A percentile compares a stretch with the other conserved stretches of the same genome.
Conservation (phyloP, 1,284 basidiomycete genomes). For the Crepidotus sp. region DNA sequence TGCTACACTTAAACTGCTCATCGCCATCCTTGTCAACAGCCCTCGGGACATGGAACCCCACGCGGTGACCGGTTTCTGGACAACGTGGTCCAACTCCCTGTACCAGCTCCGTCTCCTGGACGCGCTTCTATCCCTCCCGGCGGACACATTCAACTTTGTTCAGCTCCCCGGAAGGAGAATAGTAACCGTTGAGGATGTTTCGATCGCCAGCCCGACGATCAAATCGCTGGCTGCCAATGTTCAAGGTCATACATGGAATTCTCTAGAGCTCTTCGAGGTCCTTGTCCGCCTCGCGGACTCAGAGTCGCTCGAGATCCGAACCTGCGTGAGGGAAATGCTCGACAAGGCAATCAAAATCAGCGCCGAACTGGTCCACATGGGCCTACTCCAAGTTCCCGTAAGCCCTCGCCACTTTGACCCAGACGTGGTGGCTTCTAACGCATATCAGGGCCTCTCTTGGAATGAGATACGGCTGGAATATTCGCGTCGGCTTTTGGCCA, state of each 20-base stretch:
- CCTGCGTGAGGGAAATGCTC: conserved; percentile 78
- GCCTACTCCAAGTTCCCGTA: conserved; percentile 83
- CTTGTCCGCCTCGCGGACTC: conserved; percentile 69
- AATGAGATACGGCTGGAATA: conserved; percentile 82
- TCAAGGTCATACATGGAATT: conserved; percentile 91
- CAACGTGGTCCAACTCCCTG: conserved; percentile 75
- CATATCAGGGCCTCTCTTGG: conserved; percentile 66
- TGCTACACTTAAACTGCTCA: conserved; percentile 71
- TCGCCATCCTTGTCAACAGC: conserved; percentile 68
- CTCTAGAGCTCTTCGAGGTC: conserved; percentile 86
- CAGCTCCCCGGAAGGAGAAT: conserved; percentile 73
- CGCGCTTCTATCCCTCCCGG: conserved; percentile 79
- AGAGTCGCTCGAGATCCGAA: conserved; percentile 62
- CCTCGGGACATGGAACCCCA: conserved; percentile 64
- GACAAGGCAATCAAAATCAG: conserved; percentile 90
- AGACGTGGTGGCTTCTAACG: not conserved
- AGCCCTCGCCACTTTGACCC: conserved; percentile 25
- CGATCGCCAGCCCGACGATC: conserved; percentile 78
- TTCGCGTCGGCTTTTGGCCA: conserved; percentile 75
- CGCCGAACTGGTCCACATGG: conserved; percentile 92
- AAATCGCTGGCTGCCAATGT: conserved; percentile 78
- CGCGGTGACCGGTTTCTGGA: conserved; percentile 75
- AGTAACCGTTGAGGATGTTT: conserved; percentile 80
- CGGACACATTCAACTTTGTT: conserved; percentile 88
- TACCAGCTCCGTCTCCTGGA: conserved; percentile 85